Conservation (phyloP, 129 eudicot genomes). For the Lactuca sativa region DNA sequence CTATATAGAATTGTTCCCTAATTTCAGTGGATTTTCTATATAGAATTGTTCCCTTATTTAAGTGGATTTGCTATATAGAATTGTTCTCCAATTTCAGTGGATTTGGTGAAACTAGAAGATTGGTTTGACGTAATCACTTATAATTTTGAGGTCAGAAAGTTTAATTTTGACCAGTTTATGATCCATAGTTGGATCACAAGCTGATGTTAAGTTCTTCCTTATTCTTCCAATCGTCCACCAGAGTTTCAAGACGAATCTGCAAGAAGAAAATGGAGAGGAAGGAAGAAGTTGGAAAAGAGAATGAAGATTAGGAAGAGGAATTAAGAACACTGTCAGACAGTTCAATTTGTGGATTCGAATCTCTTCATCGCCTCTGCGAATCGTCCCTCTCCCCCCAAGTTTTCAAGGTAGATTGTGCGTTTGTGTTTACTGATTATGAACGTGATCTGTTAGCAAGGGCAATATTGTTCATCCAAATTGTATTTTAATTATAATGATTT, state of each 20-base stretch:
- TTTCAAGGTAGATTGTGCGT: slow-evolving; percentile 53
- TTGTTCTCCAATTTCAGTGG: neutral
- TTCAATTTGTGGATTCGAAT: slow-evolving; percentile 80
- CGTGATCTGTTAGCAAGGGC: no score
- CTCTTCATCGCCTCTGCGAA: slow-evolving; percentile 79
- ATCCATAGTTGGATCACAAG: neutral
- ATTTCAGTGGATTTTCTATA: no score
- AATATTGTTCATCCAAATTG: no score
- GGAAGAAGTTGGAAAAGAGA: slow-evolving; percentile 31
- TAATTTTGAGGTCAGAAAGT: neutral
- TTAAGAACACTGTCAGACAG: slow-evolving; percentile 42
- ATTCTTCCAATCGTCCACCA: neutral
- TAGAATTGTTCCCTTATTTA: no score
- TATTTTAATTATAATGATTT: no score
- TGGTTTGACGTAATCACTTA: slow-evolving; percentile 1
- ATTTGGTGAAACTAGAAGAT: neutral
- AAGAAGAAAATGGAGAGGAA: slow-evolving; percentile 36
- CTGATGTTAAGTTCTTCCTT: neutral
- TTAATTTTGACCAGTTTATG: neutral
- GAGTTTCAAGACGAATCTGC: slow-evolving; percentile 9
- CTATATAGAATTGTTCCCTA: no score
- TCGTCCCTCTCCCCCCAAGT: slow-evolving; percentile 63
- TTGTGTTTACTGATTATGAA: neutral
- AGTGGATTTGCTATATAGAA: no score
- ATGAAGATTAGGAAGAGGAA: slow-evolving; percentile 32